Conservation (phyloP, 768 basidiomycete species). For the Hypsizygus marmoreus region DNA sequence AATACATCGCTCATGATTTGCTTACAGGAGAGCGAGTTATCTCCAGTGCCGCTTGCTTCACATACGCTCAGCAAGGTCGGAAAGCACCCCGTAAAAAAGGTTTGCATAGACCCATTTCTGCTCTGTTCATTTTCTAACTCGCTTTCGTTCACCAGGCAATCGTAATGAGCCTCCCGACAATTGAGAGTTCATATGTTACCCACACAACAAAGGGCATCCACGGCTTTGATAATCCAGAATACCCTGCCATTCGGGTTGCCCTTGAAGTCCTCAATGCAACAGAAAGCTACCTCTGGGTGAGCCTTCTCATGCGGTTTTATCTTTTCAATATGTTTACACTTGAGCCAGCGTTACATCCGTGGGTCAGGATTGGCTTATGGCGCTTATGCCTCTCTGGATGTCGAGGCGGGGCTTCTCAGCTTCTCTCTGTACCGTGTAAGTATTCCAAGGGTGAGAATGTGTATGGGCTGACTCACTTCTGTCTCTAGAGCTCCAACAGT, state of each 20-base stretch:
- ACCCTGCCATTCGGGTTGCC: constrained; percentile 83
- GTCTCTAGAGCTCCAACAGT: constrained; percentile 71
- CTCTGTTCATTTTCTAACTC: constrained; percentile 8
- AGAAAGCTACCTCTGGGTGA: constrained; percentile 93
- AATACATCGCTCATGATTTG: constrained; percentile 7
- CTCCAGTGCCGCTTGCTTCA: constrained; percentile 64
- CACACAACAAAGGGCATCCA: constrained; percentile 78
- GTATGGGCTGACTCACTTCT: constrained; percentile 1
- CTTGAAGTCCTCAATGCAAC: constrained; percentile 88
- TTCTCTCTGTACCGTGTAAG: constrained; percentile 82
- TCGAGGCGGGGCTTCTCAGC: constrained; percentile 74
- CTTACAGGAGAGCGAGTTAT: constrained; percentile 51
- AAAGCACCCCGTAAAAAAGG: constrained; percentile 69
- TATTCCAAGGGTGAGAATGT: constrained; percentile 4
- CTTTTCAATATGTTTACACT: neutral
- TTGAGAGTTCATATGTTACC: constrained; percentile 87
- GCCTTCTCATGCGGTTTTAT: too few relatives aligned
- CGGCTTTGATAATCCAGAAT: constrained; percentile 82
- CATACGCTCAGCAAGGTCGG: constrained; percentile 79
- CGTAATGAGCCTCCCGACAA: constrained; percentile 87
- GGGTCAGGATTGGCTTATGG: constrained; percentile 96
- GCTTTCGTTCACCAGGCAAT: constrained; percentile 54
- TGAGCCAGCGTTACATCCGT: constrained; percentile 75
- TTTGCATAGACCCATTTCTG: constrained; percentile 25
- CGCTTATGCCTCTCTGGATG: constrained; percentile 72